Evolutionary conservation across 129 eudicot genomes (phyloP).

Genomic region (Sambucus nigra): DNA sequence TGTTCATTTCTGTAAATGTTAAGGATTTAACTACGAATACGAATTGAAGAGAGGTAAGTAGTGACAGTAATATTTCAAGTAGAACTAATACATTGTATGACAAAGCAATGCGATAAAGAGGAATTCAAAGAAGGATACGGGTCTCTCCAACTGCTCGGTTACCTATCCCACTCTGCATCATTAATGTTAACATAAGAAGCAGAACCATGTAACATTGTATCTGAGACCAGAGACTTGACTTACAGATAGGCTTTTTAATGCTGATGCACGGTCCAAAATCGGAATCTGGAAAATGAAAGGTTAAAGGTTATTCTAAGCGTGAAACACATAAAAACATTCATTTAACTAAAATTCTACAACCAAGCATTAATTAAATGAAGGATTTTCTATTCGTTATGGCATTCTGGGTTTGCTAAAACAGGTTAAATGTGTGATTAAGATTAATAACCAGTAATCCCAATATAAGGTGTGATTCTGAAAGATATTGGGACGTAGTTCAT

Average conservation of each 20-base stretch:
- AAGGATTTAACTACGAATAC: conserved; percentile 8
- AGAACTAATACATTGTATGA: neutral
- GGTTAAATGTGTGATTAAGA: too few relatives aligned
- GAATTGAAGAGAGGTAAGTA: conserved; percentile 2
- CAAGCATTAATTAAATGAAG: neutral
- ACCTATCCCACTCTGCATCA: conserved; percentile 72
- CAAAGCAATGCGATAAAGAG: conserved; percentile 3
- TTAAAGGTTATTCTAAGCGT: neutral
- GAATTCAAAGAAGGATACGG: conserved; percentile 39
- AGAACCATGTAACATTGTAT: neutral
- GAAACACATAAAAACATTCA: neutral
- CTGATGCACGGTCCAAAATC: conserved; percentile 51
- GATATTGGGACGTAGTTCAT: too few relatives aligned
- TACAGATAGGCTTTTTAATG: conserved; percentile 54
- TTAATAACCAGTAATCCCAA: too few relatives aligned
- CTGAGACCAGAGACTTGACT: conserved; percentile 19
- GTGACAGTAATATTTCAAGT: neutral
- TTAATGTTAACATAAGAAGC: conserved; percentile 15
- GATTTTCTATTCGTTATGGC: too few relatives aligned
- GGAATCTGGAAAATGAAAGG: conserved; percentile 35
- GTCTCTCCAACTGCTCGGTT: conserved; percentile 97
- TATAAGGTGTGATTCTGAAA: too few relatives aligned
- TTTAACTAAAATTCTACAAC: neutral
- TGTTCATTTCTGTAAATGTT: conserved; percentile 65
- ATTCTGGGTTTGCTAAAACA: too few relatives aligned